Percentiles rank a stretch among this genome's conserved stretches.
These are phyloP conservation scores for apple (Malus domestica) DNA, from an alignment of 306 rosid species.

Conservation along the genomic window ASM211411v1 NC_041793.1:35666001-35666500, in stretches of 20 bases:
- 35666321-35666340: neutral
- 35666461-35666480: constrained; percentile 30
- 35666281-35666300: neutral
- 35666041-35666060: neutral
- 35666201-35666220: neutral
- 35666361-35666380: neutral
- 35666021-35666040: neutral
- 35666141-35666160: neutral
- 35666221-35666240: neutral
- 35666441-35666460: constrained; percentile 32
- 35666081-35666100: neutral
- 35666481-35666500: constrained; percentile 23
- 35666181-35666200: neutral
- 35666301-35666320: neutral
- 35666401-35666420: constrained; percentile 21
- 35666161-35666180: neutral
- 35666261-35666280: neutral
- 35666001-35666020: constrained; percentile 11
- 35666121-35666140: neutral
- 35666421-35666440: constrained; percentile 28
- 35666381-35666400: constrained; percentile 8
- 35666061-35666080: neutral
- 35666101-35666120: neutral
- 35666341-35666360: neutral
- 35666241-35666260: neutral